A percentile compares a stretch with the other conserved stretches of the same genome.
Evolutionary conservation across 208 protist species (phyloP).

Genomic region (Wallacemonas collosoma): DNA sequence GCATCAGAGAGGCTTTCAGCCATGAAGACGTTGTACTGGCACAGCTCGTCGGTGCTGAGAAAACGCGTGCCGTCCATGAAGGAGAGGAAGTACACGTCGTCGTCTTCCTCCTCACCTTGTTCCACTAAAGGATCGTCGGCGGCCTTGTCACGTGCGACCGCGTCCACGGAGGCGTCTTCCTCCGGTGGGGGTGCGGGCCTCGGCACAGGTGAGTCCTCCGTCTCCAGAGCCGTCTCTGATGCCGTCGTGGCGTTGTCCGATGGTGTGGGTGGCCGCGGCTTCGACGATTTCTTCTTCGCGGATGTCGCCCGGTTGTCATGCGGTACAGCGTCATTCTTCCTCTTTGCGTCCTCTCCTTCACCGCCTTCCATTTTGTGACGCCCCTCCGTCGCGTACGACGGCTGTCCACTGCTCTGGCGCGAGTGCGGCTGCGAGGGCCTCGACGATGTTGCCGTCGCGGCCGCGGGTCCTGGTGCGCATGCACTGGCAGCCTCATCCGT

Average conservation of each 20-base stretch:
- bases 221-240: conserved; percentile 3
- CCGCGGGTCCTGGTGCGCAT: neutral
- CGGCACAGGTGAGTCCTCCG: neutral
- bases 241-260: conserved; percentile 15
- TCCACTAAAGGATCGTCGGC: neutral
- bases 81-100: conserved; percentile 54
- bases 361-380: too few relatives aligned
- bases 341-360: too few relatives aligned
- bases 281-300: neutral
- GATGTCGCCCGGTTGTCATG: neutral
- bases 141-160: neutral
- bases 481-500: neutral
- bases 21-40: conserved; percentile 74
- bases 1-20: conserved; percentile 75
- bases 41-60: conserved; percentile 54
- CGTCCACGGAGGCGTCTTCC: too few relatives aligned
- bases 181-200: neutral
- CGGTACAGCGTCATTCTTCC: neutral
- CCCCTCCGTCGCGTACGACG: neutral
- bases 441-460: neutral
- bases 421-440: neutral
- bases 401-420: conserved; percentile 7
- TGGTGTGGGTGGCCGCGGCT: conserved; percentile 10
- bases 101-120: neutral
- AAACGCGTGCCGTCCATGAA: conserved; percentile 82